phyloP scores from a whole-genome alignment of 2,329 filamentous ascomycete genomes.

The Boeremia lycopersici region DNA sequence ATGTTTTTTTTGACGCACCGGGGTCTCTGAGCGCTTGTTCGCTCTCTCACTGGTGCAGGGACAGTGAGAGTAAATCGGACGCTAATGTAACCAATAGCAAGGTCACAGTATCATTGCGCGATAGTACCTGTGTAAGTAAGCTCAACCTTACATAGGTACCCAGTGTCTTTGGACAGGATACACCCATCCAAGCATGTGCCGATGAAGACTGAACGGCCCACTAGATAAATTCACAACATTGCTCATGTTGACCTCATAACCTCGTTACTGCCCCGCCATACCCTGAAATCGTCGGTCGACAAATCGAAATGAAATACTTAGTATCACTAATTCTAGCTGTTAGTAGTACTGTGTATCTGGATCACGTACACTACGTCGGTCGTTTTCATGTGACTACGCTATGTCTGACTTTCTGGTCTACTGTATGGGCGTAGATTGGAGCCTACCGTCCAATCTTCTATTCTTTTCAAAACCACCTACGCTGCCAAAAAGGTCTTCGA shows the following conservation, averaged over 20 bases:
- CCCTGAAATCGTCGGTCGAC: constrained; percentile 19
- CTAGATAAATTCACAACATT: no score
- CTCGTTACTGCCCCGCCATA: no score
- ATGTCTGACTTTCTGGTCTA: constrained; percentile 21
- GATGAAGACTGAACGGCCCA: no score
- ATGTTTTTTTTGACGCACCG: background rate
- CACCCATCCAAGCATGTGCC: no score
- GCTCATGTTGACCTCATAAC: no score
- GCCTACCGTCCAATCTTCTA: constrained; percentile 33
- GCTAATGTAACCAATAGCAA: constrained; percentile 7
- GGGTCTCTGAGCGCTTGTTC: background rate
- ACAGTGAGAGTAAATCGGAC: background rate
- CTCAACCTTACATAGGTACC: no score
- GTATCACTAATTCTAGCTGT: constrained; percentile 18
- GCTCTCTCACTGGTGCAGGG: background rate
- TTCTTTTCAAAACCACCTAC: constrained; percentile 31
- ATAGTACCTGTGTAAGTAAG: no score
- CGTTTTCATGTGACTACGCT: constrained; percentile 17
- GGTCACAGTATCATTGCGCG: background rate
- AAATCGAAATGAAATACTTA: constrained; percentile 26
- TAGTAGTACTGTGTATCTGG: constrained; percentile 17
- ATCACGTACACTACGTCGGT: constrained; percentile 13
- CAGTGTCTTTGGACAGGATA: no score
- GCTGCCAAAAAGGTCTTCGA: constrained; percentile 24
- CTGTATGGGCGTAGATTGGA: constrained; percentile 28